Evolutionary conservation across 1,284 basidiomycete genomes (phyloP).

Genomic region (Cystobasidium pallidum): DNA sequence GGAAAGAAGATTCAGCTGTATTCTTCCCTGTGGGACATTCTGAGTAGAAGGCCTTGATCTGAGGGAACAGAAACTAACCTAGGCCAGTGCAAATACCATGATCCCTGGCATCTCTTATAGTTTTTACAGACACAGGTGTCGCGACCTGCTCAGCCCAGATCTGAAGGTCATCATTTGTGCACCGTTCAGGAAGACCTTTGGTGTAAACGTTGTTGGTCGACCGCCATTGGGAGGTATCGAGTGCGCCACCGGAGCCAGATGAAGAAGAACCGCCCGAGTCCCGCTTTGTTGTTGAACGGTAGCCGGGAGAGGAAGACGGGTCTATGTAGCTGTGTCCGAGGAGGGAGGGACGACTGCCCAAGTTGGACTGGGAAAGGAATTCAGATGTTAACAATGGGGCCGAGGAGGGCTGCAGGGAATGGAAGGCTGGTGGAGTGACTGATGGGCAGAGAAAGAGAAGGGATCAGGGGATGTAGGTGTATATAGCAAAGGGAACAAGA

Average conservation of each 20-base stretch:
- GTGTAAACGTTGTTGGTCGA: slow-evolving; percentile 41
- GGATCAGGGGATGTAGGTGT: not conserved
- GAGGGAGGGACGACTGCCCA: not conserved
- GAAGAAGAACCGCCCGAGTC: slow-evolving; percentile 11
- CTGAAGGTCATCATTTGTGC: slow-evolving; percentile 9
- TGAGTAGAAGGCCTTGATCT: no score
- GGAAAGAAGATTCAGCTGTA: no score
- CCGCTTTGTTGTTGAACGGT: slow-evolving; percentile 8
- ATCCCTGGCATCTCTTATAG: slow-evolving; percentile 29
- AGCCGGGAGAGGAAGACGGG: not conserved
- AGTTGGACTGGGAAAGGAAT: not conserved
- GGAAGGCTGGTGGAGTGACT: not conserved
- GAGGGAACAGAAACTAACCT: slow-evolving; percentile 7
- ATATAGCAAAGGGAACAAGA: not conserved
- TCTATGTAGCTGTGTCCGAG: not conserved
- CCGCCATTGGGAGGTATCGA: slow-evolving; percentile 19
- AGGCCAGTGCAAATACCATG: slow-evolving; percentile 27
- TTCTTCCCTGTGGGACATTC: no score
- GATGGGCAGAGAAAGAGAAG: not conserved
- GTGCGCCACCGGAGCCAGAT: slow-evolving; percentile 2
- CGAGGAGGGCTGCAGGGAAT: not conserved
- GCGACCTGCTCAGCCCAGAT: slow-evolving; percentile 29
- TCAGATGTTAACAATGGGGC: not conserved
- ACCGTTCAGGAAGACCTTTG: slow-evolving; percentile 37
- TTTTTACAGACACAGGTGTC: slow-evolving; percentile 26